Conservation (phyloP, 2,329 filamentous ascomycete species). For the Macrophomina phaseolina region DNA sequence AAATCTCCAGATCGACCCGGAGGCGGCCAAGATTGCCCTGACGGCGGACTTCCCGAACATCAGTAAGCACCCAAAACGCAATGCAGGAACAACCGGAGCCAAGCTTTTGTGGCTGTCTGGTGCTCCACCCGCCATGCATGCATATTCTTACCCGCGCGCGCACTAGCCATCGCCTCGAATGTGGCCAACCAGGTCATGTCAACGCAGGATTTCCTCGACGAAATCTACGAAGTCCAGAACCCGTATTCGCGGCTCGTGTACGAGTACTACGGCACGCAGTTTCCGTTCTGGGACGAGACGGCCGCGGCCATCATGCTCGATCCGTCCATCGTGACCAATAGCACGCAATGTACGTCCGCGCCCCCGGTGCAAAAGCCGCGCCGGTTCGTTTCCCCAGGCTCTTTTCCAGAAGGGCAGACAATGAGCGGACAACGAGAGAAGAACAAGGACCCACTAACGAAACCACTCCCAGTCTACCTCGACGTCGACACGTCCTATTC, state of each 20-base stretch:
- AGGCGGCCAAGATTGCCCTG: conserved; percentile 57
- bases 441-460: not conserved
- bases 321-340: conserved; percentile 46
- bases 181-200: conserved; percentile 56
- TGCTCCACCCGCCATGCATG: conserved; percentile 19
- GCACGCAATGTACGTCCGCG: conserved; percentile 38
- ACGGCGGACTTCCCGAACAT: conserved; percentile 55
- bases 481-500: conserved; percentile 52
- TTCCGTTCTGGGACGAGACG: conserved; percentile 56
- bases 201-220: conserved; percentile 47
- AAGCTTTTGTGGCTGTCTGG: not conserved
- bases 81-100: not conserved
- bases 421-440: not conserved
- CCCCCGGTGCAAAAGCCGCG: not conserved
- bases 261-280: conserved; percentile 46
- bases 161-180: conserved; percentile 49
- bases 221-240: conserved; percentile 45
- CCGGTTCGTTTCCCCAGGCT: too few species aligned
- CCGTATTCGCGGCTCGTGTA: conserved; percentile 48
- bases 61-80: conserved; percentile 1
- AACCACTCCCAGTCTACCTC: conserved; percentile 41
- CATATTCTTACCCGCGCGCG: not conserved
- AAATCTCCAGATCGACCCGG: conserved; percentile 59
- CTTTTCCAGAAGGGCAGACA: too few species aligned
- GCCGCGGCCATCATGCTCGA: conserved; percentile 51